A percentile compares a stretch with the other conserved stretches of the same genome.
Conservation (phyloP, 139 green algal genomes). For the Limnomonas spitsbergensis region DNA sequence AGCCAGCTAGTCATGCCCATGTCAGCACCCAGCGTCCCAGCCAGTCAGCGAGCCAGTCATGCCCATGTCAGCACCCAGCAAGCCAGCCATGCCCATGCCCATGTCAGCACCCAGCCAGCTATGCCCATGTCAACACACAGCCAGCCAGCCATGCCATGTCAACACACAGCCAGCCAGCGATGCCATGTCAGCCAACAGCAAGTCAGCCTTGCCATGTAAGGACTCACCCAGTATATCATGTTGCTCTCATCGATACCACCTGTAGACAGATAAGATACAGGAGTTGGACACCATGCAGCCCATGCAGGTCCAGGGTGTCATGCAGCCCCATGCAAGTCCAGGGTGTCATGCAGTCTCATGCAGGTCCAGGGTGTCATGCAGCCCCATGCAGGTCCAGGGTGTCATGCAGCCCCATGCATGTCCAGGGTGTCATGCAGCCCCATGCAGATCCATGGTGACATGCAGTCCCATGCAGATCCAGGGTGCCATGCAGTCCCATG, state of each 20-base stretch:
- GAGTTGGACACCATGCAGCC: background rate
- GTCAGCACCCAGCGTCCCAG: too few relatives aligned
- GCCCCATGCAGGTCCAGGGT: background rate
- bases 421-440: too few relatives aligned
- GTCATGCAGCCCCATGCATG: too few relatives aligned
- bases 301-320: background rate
- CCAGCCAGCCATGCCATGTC: background rate
- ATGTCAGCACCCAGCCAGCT: background rate
- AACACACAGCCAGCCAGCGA: background rate
- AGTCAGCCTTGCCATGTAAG: background rate
- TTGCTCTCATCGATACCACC: background rate
- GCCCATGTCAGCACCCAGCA: too few relatives aligned
- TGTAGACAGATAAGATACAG: background rate
- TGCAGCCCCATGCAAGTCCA: background rate
- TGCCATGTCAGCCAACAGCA: background rate
- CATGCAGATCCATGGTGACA: too few relatives aligned
- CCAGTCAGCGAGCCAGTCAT: too few relatives aligned
- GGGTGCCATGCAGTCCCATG: too few relatives aligned
- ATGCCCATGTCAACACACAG: too few relatives aligned
- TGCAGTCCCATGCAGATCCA: too few relatives aligned
- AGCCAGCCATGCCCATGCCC: background rate
- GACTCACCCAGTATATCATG: constrained; percentile 4
- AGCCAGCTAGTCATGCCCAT: too few relatives aligned
- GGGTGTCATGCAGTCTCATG: background rate
- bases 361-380: background rate